Evolutionary conservation across 1,284 basidiomycete species (phyloP).

Genomic region (Cryptococcus deneoformans): DNA sequence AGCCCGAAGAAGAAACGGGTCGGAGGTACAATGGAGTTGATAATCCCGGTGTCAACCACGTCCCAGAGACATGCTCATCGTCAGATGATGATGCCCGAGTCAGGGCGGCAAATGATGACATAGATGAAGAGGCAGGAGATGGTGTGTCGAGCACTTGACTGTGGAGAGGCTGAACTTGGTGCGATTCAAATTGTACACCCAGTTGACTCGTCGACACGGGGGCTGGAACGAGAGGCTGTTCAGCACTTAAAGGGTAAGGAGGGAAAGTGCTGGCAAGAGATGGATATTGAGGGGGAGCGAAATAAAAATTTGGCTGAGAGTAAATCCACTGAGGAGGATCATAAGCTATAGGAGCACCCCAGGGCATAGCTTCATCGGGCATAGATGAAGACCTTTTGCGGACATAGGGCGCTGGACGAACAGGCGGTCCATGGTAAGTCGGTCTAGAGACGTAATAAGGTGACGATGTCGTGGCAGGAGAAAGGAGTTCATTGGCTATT

Average conservation of each 20-base stretch:
- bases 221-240: no score
- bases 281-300: no score
- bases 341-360: conserved; percentile 5
- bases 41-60: conserved; percentile 17
- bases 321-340: conserved; percentile 1
- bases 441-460: conserved; percentile 34
- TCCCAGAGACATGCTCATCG: neutral
- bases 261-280: no score
- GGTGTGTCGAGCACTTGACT: conserved; percentile 13
- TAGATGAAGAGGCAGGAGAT: conserved; percentile 32
- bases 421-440: conserved; percentile 6
- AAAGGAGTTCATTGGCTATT: conserved; percentile 8
- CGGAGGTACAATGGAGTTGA: conserved; percentile 16
- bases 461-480: conserved; percentile 20
- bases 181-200: neutral
- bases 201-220: conserved; percentile 2
- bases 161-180: neutral
- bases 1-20: conserved; percentile 6
- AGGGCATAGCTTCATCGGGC: neutral
- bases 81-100: neutral
- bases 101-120: conserved; percentile 14
- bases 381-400: neutral
- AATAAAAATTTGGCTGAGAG: no score
- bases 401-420: conserved; percentile 30
- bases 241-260: no score